Conservation (phyloP, 768 basidiomycete species). For the Gymnopilus dilepis region DNA sequence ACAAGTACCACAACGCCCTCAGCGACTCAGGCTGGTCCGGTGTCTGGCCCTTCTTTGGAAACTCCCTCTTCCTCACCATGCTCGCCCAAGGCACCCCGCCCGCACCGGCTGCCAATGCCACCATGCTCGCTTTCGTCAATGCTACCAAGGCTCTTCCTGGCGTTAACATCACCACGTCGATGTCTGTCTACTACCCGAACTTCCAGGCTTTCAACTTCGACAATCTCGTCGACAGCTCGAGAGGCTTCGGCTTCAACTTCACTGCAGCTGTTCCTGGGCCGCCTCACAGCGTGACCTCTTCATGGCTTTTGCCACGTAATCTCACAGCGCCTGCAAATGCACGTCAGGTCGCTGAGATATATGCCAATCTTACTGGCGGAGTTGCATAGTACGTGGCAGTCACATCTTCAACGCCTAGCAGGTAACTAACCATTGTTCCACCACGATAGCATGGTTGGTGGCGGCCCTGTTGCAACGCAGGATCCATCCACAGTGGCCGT, state of each 20-base stretch:
- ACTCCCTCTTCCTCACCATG: background rate
- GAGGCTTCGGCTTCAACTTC: background rate
- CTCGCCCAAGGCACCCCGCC: background rate
- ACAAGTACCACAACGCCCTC: background rate
- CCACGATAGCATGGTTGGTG: slow-evolving; percentile 1
- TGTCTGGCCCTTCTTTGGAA: slow-evolving; percentile 2
- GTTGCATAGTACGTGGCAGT: background rate
- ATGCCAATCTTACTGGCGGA: background rate
- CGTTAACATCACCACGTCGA: background rate
- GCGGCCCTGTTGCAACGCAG: background rate
- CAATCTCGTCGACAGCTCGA: background rate
- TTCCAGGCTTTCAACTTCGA: slow-evolving; percentile 4
- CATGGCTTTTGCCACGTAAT: background rate
- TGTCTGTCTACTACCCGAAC: background rate
- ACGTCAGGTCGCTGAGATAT: background rate
- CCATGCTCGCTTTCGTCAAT: background rate
- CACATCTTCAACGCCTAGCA: background rate
- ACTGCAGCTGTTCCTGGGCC: background rate
- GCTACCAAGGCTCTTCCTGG: background rate
- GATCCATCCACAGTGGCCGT: background rate
- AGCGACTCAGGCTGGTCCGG: slow-evolving; percentile 1
- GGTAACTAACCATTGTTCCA: background rate
- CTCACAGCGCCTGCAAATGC: background rate
- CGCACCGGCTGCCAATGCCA: background rate
- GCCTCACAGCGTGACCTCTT: background rate